Evolutionary conservation across 192 early-diverging fungal genomes (phyloP).

Genomic region (Coemansia sp.): DNA sequence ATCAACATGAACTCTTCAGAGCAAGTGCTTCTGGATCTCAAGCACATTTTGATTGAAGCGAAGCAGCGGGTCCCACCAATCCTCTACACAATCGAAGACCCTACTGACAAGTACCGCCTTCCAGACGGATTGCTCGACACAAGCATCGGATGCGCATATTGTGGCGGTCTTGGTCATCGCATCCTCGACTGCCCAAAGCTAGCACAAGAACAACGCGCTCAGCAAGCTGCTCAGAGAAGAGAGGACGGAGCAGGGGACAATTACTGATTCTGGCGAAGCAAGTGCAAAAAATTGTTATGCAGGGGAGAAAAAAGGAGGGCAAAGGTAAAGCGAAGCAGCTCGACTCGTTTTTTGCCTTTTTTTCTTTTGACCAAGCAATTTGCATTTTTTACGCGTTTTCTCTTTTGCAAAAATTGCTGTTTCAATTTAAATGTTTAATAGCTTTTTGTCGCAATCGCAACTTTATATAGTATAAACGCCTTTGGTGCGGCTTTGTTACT

Average conservation of each 20-base stretch:
- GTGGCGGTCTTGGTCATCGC: conserved; percentile 93
- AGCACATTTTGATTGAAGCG: conserved; percentile 87
- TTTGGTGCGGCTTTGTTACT: background rate
- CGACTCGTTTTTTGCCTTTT: background rate
- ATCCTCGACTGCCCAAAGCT: conserved; percentile 85
- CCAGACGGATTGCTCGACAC: conserved; percentile 59
- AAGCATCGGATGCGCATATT: conserved; percentile 83
- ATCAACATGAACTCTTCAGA: conserved; percentile 91
- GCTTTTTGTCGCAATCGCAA: background rate
- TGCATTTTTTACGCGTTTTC: conserved; percentile 6
- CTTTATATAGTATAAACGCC: background rate
- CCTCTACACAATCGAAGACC: conserved; percentile 82
- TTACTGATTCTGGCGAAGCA: conserved; percentile 10
- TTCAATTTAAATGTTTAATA: background rate
- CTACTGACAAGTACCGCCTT: conserved; percentile 81
- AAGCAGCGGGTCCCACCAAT: conserved; percentile 91
- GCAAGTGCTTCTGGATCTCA: conserved; percentile 92
- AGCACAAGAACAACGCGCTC: conserved; percentile 64
- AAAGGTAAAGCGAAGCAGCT: too few species aligned
- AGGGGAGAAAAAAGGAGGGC: background rate
- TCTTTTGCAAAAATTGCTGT: background rate
- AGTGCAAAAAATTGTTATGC: too few species aligned
- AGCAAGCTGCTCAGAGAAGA: conserved; percentile 38
- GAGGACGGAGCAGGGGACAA: conserved; percentile 34
- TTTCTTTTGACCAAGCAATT: background rate